Conservation (phyloP, 768 basidiomycete species). For the Cyathus striatus region DNA sequence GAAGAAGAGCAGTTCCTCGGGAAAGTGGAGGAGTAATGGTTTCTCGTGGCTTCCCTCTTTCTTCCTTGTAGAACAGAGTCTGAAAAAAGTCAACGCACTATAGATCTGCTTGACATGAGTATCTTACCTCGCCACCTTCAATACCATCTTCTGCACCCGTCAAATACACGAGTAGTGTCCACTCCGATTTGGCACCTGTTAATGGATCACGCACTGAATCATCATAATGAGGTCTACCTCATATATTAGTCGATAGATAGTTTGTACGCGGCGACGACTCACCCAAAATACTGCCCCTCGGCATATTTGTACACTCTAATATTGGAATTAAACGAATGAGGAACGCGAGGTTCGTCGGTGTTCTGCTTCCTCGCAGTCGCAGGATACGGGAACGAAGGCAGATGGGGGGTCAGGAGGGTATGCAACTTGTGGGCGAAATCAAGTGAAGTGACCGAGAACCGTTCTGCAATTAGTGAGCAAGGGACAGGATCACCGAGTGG, state of each 20-base stretch:
- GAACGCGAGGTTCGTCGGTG: slow-evolving; percentile 24
- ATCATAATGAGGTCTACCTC: slow-evolving; percentile 60
- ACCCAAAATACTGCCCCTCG: slow-evolving; percentile 62
- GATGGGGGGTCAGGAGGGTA: slow-evolving; percentile 45
- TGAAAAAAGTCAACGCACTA: slow-evolving; percentile 15
- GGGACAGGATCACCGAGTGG: no score
- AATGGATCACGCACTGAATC: slow-evolving; percentile 57
- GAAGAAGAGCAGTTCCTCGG: slow-evolving; percentile 61
- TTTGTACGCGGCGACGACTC: slow-evolving; percentile 6
- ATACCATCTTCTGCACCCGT: slow-evolving; percentile 71
- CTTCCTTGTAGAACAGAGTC: slow-evolving; percentile 68
- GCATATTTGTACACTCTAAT: slow-evolving; percentile 71
- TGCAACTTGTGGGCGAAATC: slow-evolving; percentile 55
- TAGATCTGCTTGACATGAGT: not conserved
- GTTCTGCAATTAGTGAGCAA: slow-evolving; percentile 32
- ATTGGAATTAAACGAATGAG: slow-evolving; percentile 66
- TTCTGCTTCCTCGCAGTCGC: slow-evolving; percentile 28
- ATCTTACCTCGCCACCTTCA: slow-evolving; percentile 58
- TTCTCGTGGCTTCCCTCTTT: slow-evolving; percentile 42
- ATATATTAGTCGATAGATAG: not conserved
- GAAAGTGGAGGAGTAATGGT: slow-evolving; percentile 48
- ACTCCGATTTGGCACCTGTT: slow-evolving; percentile 65
- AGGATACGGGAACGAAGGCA: slow-evolving; percentile 48
- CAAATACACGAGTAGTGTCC: slow-evolving; percentile 74
- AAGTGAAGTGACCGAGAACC: slow-evolving; percentile 53